phyloP scores from a whole-genome alignment of 257 asterid species.

The Solanum ossicruentum region DNA sequence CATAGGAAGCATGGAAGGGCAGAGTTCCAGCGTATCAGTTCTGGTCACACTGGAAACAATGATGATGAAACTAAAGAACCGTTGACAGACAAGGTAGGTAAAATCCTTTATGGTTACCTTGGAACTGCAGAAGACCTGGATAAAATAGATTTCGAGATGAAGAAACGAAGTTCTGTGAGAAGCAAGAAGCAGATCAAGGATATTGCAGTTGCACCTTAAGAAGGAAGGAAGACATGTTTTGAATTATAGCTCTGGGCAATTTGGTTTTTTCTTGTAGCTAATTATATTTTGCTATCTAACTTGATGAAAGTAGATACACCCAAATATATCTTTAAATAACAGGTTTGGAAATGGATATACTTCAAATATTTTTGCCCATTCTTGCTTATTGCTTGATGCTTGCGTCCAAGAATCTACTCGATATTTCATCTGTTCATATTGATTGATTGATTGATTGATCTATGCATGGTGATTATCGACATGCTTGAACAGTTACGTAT shows the following conservation, averaged over 20 bases:
- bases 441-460: background rate
- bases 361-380: background rate
- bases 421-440: background rate
- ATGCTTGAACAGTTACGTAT: background rate
- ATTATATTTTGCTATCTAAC: background rate
- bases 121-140: constrained; percentile 63
- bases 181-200: constrained; percentile 49
- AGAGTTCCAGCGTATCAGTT: constrained; percentile 18
- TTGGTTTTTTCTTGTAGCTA: background rate
- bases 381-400: background rate
- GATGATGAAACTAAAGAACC: background rate
- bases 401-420: background rate
- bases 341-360: background rate
- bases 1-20: constrained; percentile 36
- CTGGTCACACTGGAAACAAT: background rate
- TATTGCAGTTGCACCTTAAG: constrained; percentile 24
- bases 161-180: constrained; percentile 42
- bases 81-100: constrained; percentile 10
- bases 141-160: constrained; percentile 48
- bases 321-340: background rate
- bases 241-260: background rate
- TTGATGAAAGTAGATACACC: background rate
- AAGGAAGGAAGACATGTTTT: background rate
- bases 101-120: constrained; percentile 39
- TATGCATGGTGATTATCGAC: background rate